These are phyloP conservation scores for Tolypocladium pustulatum DNA, from an alignment of 2,329 filamentous ascomycete species.

Conservation along the genomic window DNA sequence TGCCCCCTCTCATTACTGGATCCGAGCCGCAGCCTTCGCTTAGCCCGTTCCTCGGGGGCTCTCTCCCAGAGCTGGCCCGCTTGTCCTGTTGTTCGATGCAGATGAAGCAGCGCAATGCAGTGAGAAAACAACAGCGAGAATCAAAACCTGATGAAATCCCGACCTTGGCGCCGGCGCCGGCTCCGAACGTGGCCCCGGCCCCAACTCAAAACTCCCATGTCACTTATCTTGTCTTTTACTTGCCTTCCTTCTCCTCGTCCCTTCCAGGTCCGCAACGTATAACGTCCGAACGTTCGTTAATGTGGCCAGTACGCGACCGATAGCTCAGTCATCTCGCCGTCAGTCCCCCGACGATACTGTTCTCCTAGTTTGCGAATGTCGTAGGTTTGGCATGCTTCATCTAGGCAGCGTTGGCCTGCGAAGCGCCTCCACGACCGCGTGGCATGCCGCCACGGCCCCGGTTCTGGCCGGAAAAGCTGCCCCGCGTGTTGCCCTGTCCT, in stretches of 20 bases:
- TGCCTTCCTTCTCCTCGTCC: neutral
- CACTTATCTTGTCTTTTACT: conserved; percentile 1
- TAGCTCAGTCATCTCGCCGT: neutral
- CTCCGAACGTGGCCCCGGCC: conserved; percentile 20
- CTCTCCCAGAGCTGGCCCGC: neutral
- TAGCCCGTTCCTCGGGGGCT: neutral
- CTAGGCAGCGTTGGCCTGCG: conserved; percentile 43
- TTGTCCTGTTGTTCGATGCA: conserved; percentile 5
- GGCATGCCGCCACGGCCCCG: conserved; percentile 57
- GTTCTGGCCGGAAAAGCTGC: conserved; percentile 57
- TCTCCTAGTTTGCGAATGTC: neutral
- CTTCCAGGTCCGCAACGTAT: neutral
- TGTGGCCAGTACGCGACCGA: neutral
- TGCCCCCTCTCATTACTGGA: neutral
- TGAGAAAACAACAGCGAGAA: conserved; percentile 7
- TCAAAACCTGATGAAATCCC: conserved; percentile 8
- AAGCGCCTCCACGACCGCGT: conserved; percentile 49
- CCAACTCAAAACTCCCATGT: conserved; percentile 18
- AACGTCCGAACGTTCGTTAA: neutral
- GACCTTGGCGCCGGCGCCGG: conserved; percentile 9
- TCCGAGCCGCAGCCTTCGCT: neutral
- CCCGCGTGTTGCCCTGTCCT: conserved; percentile 51
- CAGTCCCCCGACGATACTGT: neutral
- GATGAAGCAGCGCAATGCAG: conserved; percentile 9
- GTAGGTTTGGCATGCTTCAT: conserved; percentile 1